Evolutionary conservation across 805 yeast species (phyloP), one percentile per base, ranked within the genome.

Genomic region (Kluyveromyces nonfermentans): DNA sequence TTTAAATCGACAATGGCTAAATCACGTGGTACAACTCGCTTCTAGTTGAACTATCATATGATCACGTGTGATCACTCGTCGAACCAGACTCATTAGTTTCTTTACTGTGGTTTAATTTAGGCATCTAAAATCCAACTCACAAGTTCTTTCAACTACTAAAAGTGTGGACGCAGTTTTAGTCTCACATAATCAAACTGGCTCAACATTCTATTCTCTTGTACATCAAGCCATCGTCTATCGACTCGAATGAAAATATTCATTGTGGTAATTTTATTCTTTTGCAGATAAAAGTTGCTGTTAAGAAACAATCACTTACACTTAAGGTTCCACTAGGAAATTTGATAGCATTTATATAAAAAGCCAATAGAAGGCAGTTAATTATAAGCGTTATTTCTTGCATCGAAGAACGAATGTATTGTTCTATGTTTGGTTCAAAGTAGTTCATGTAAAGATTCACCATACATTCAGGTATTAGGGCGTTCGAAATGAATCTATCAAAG

Each of bases 1-100:
- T 86, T 86, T 60, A 82, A 70, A 54, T 76, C 85, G 30, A 14
- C 7, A 3, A 25, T 25, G 30, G 9, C 30, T 25, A 10, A 10
- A 6, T 25, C 30, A 25, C 30, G 30, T 25, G 30, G 12, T 6
- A 25, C 30, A 6, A 6, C 7, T 4, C 30, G 4, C 12, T 25
- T 25, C 12, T 25, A 14, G 12, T 25, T 25, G 9, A 14, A 25
- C n/a, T 25, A 25, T 25, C 12, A 10, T 25, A 14, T 25, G 12
- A 25, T 25, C 9, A 10, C 30, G 12, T 14, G 30, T 25, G 30
- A 25, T 25, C 9, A 25, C 4, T 25, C 30, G 9, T 25, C 12
- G 14, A 25, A 25, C 12, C 12, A 25, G 30, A 2, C 30, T 25
- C 12, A 10, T 14, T 25, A 6, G 12, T 25, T 25, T 25, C 12